Evolutionary conservation across 2,329 filamentous ascomycete genomes (phyloP), one percentile per base, ranked within the genome.

Genomic region (Coniochaeta sp.): DNA sequence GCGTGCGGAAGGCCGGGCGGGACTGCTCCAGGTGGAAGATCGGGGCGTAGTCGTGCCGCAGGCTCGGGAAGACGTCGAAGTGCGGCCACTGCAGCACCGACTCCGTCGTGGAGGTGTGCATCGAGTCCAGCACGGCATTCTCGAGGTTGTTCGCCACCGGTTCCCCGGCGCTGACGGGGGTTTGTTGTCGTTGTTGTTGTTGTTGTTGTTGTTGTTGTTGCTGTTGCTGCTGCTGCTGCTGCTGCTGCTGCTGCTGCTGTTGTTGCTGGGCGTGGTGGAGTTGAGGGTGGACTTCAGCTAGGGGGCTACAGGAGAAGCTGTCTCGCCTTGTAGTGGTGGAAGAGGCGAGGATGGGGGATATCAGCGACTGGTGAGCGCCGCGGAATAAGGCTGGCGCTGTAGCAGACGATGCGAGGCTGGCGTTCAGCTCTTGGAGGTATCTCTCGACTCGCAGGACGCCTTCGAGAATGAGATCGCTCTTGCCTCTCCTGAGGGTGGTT

Each of bases 1-100:
- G 69, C 2, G 73, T 71, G 1, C 65, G 60, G 2, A 81, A 62
- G 0, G 75, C 65, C 0, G 70, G 61, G 0, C 80, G 72, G 0
- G 71, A 71, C 56, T 77, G 77, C 62, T 82, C 80, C 0, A 82
- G 70, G 19, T 76, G 71, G 57, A 81, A 81, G 26, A 81, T 79
- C 1, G 79, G 74, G 2, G 71, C 67, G 26, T 77, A 76, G 17
- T 75, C 74, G 30, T 74, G 68, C 1, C 78, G 70, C 26, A 81
- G 70, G 12, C 72, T 71, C 2, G 75, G 73, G 50, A 78, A 79
- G 1, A 71, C 68, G 30, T 79, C 74, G 59, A 81, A 81, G 59
- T 80, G 76, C 7, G 77, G 78, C 79, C 79, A 81, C 59, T 78
- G 75, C 0, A 82, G 71, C n/a, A 82, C 73, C 0, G 76, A 79